Evolutionary conservation across 192 early-diverging fungal species (phyloP), one percentile per base, ranked within the genome.

Genomic region (Entomortierella parvispora): DNA sequence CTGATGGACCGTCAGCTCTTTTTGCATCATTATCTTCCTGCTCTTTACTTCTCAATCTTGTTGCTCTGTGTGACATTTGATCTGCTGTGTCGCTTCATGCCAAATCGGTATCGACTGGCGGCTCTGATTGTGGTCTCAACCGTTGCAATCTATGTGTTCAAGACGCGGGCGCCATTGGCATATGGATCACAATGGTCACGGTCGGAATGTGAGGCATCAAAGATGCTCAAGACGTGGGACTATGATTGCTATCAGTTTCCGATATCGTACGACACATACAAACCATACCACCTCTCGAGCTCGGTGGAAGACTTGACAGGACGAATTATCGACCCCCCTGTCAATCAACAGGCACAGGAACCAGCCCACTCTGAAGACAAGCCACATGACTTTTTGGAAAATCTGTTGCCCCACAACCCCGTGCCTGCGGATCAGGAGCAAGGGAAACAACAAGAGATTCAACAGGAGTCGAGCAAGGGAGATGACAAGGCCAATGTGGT

Each of bases 21-120:
- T 76, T 78, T 96, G 20, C 96, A 97, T 71, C 96, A 99, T 65
- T 99, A 97, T 67, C 87, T 96, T 17, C 96, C 97, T 8, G 91
- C 96, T 7, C 83, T 97, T 18, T 97, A 95, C 81, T 93, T 97
- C 70, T 87, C 90, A 26, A 86, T 97, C 58, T 85, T 98, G 33
- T 69, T 88, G 12, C 55, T 95, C 29, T 91, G 90, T 26, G 86
- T 85, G 17, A 65, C 89, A 0, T 87, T 95, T 62, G 95, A 99
- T 80, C 77, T 95, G 31, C 68, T 90, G 40, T 92, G 93, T 17
- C 84, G 82, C 29, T 88, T 90, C 22, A 69, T 92, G 23, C 74
- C 83, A 10, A 77, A 79, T 57, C 81, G 80, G 34, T 76, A 81
- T 32, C 87, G 90, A 3, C 53, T 86, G 15, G 65, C 54, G 0